A percentile compares a stretch with the other conserved stretches of the same genome.
Evolutionary conservation across 169 alveolate genomes (phyloP).

Genomic region (Blepharisma undulans): DNA sequence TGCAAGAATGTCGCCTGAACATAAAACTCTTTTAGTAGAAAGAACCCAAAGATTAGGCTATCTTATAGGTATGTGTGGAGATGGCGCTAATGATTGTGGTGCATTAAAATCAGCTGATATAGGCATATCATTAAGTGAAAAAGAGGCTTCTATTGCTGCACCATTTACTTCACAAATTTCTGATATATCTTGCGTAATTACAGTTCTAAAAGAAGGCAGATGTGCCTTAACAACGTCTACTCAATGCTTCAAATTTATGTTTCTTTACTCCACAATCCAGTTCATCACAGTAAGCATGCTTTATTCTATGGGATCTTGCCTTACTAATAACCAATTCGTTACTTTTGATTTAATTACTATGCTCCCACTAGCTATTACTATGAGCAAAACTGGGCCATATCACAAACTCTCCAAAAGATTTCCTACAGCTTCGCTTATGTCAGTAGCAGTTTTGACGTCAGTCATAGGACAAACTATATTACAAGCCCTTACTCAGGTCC

Average conservation of each 20-base stretch:
- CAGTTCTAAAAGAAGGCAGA: constrained; percentile 82
- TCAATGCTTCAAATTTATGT: constrained; percentile 84
- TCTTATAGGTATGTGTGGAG: constrained; percentile 90
- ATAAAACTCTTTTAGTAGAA: constrained; percentile 79
- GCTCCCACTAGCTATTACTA: constrained; percentile 82
- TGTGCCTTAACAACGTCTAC: constrained; percentile 84
- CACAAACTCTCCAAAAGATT: constrained; percentile 58
- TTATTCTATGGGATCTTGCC: constrained; percentile 63
- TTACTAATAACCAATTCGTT: constrained; percentile 81
- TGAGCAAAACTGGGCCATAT: constrained; percentile 82
- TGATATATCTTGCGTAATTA: constrained; percentile 78
- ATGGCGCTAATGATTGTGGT: constrained; percentile 91
- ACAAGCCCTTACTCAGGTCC: neutral
- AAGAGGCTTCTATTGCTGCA: constrained; percentile 91
- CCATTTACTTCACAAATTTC: constrained; percentile 79
- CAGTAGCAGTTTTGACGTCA: constrained; percentile 76
- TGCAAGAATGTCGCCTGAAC: constrained; percentile 90
- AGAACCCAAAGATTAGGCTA: constrained; percentile 54
- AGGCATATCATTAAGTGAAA: constrained; percentile 85
- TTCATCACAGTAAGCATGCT: constrained; percentile 76
- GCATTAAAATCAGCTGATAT: constrained; percentile 90
- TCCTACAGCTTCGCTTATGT: constrained; percentile 80
- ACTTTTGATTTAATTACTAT: constrained; percentile 81
- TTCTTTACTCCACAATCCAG: constrained; percentile 84
- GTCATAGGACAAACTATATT: constrained; percentile 64